Evolutionary conservation across 805 yeast genomes (phyloP), one percentile per base, ranked within the genome.

Genomic region (Zygotorulaspora danielsina): DNA sequence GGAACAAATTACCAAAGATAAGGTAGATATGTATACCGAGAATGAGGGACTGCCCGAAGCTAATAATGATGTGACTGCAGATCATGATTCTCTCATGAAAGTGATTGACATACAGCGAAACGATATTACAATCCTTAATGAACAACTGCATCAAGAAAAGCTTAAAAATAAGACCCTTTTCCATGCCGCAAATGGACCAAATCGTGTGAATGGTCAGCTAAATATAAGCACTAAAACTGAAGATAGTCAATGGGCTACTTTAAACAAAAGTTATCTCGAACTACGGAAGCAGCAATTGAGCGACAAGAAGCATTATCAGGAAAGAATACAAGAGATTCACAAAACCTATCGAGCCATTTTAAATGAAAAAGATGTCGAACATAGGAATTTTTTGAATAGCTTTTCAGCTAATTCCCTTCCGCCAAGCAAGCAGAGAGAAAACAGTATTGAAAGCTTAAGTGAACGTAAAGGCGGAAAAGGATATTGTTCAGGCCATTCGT

Each of bases 71-170:
- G 12, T 19, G 9, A 15, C 22, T 6, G 19, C 25, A n/a, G 34
- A 13, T 6, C 10, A 33, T 22, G 17, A 19, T 15, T 21, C 29
- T 9, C 13, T 33, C 8, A 8, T 12, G 19, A 39, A 36, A 15
- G 20, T 39, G 3, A 24, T 38, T 9, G 17, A 36, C 12, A 36
- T 18, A 16, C 44, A 39, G 17, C 36, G 27, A 16, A 39, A 13
- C n/a, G 43, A 43, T 26, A 19, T 39, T 24, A 18, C 19, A 11
- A 29, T 32, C n/a, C 25, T 39, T 19, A 36, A 31, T 11, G 31
- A 33, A 9, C 41, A 28, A 8, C 22, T 39, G 19, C 37, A 39
- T 9, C 39, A 39, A n/a, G 43, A 39, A 17, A 43, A 25, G 25
- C 15, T 34, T 20, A 43, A 43, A 34, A 39, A 31, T 16, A 12